phyloP scores from a whole-genome alignment of 441 rosid species.

The Erodium texanum region DNA sequence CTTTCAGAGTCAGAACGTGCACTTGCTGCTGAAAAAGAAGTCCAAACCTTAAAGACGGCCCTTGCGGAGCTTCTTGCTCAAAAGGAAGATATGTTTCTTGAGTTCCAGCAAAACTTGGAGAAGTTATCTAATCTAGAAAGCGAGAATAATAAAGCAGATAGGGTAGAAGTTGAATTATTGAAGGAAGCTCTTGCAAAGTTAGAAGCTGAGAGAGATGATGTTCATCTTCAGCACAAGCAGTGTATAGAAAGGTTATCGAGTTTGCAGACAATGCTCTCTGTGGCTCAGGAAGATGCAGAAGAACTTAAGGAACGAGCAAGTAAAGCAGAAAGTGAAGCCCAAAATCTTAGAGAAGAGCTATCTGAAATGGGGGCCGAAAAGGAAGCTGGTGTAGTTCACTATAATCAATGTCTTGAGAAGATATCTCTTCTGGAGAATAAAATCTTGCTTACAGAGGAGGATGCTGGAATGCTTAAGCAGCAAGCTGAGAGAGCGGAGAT shows the following conservation, averaged over 20 bases:
- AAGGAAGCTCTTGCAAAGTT: conserved; percentile 43
- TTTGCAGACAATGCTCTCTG: conserved; percentile 33
- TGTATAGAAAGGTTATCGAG: conserved; percentile 39
- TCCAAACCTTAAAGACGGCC: conserved; percentile 35
- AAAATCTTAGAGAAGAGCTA: conserved; percentile 43
- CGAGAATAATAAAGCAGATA: conserved; percentile 38
- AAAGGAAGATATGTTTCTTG: conserved; percentile 40
- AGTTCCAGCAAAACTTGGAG: conserved; percentile 43
- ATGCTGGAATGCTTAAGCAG: conserved; percentile 38
- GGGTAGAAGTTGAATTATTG: conserved; percentile 51
- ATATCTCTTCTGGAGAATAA: conserved; percentile 54
- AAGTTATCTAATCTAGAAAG: conserved; percentile 39
- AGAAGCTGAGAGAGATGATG: conserved; percentile 47
- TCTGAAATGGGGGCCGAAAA: conserved; percentile 41
- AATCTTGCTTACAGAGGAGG: conserved; percentile 47
- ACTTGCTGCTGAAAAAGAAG: conserved; percentile 38
- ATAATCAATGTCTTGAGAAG: conserved; percentile 44
- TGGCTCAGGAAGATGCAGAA: conserved; percentile 28
- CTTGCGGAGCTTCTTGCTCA: conserved; percentile 45
- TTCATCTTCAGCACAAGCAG: conserved; percentile 39
- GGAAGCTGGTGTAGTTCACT: conserved; percentile 38
- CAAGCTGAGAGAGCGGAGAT: conserved; percentile 51
- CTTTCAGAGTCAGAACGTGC: conserved; percentile 29
- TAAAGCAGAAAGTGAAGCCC: conserved; percentile 45
- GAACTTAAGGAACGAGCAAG: conserved; percentile 28